These are phyloP conservation scores for Toxicodendron radicans DNA, from an alignment of 345 rosid species.

Conservation along the genomic window DNA sequence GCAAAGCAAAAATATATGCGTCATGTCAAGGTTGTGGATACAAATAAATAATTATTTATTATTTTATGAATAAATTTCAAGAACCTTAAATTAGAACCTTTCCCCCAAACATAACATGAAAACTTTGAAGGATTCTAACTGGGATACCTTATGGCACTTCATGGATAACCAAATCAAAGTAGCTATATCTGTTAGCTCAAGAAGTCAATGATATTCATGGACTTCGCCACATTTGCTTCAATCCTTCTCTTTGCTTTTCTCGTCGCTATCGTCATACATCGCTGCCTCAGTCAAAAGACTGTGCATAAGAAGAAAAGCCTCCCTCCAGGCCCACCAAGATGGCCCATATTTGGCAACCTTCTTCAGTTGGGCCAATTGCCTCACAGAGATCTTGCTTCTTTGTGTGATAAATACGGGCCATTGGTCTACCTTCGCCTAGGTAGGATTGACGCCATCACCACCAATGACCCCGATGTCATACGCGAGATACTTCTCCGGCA, in stretches of 20 bases:
- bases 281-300: slow-evolving; percentile 21
- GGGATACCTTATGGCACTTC: not conserved
- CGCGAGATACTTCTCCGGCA: slow-evolving; percentile 70
- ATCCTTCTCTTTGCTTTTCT: slow-evolving; percentile 17
- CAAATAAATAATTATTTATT: not conserved
- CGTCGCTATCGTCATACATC: slow-evolving; percentile 30
- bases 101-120: not conserved
- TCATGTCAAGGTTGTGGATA: slow-evolving; percentile 22
- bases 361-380: slow-evolving; percentile 75
- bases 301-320: slow-evolving; percentile 33
- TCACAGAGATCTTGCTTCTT: slow-evolving; percentile 65
- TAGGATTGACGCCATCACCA: slow-evolving; percentile 70
- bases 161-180: not conserved
- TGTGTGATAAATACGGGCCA: slow-evolving; percentile 71
- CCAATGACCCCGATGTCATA: slow-evolving; percentile 66
- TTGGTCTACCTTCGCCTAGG: slow-evolving; percentile 83
- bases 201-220: slow-evolving; percentile 24
- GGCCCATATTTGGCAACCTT: slow-evolving; percentile 85
- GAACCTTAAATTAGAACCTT: not conserved
- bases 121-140: not conserved
- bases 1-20: too few species aligned
- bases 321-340: slow-evolving; percentile 81
- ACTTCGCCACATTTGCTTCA: slow-evolving; percentile 5
- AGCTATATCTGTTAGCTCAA: not conserved
- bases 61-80: not conserved